Conservation (phyloP, 805 yeast genomes). For the Schwanniomyces sp. region DNA sequence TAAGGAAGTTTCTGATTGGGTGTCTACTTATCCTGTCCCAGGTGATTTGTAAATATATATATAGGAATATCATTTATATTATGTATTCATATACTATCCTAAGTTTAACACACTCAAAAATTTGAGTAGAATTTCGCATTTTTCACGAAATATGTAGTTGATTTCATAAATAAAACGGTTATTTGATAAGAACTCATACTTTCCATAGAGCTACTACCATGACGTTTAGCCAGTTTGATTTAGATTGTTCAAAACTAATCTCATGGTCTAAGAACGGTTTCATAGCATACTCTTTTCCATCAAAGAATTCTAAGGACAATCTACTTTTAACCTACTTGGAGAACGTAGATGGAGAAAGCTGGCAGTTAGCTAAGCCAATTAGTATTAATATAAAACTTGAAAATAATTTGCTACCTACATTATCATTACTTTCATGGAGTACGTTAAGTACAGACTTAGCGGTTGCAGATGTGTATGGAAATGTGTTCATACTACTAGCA, state of each 20-base stretch:
- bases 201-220: not conserved
- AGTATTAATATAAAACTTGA: slow-evolving; percentile 29
- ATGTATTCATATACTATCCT: not conserved
- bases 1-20: slow-evolving; percentile 72
- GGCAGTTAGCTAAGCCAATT: slow-evolving; percentile 72
- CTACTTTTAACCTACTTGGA: slow-evolving; percentile 67
- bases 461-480: slow-evolving; percentile 70
- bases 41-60: slow-evolving; percentile 51
- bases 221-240: not conserved
- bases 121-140: not conserved
- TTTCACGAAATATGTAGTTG: not conserved
- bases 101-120: not conserved
- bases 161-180: not conserved
- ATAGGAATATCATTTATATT: not conserved
- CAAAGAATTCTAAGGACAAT: slow-evolving; percentile 30
- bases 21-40: slow-evolving; percentile 79
- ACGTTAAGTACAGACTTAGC: slow-evolving; percentile 80
- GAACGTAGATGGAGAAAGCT: slow-evolving; percentile 69
- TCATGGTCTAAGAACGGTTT: slow-evolving; percentile 88
- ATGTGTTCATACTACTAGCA: slow-evolving; percentile 42
- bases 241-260: slow-evolving; percentile 23
- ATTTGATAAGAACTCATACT: not conserved
- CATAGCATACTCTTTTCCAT: slow-evolving; percentile 63
- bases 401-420: slow-evolving; percentile 24
- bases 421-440: slow-evolving; percentile 66